Base-by-base conservation (phyloP, 2,329 filamentous ascomycete species). In the Phyllosticta citribraziliensis region DNA sequence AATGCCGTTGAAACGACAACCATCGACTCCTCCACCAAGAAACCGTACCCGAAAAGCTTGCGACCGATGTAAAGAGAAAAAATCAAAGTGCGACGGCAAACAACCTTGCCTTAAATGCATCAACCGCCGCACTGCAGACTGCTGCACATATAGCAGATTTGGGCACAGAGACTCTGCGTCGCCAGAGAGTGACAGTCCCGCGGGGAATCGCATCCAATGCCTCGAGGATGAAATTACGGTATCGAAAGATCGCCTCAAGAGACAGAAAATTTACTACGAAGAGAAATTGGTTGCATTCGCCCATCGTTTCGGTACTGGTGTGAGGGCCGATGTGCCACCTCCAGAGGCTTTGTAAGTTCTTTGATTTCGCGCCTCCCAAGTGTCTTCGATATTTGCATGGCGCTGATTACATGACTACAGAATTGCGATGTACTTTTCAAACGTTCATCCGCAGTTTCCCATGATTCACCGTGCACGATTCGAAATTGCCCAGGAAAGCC, bases 161-260 rank as follows among this genome's bases (percentile, higher is more conserved):
- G 96, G 57, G 87, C 89, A 52, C 92, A 97, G 74, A 84, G 87
- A 60, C 96, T 92, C 76, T 86, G 88, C 64, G 96, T 96, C 71
- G 91, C 96, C 71, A 91, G 96, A 77, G 88, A 93, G 68, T 84
- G 92, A 72, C 89, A 91, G 76, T 96, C 96, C 83, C 96, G 91
- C 73, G 92, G 92, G 8, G 6, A 6, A 6, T 30, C 27, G 88
- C 90, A 59, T 74, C 80, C 4, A 61, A 61, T 65, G 72, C 74
- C 19, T 17, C 27, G 25, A 40, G 3, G 50, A 47, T 47, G 57
- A 40, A 52, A 56, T 50, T 11, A 35, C 58, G 11, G 40, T 53
- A 12, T 5, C 9, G 4, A 53, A 56, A 33, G 19, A 55, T 14
- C 25, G 40, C 22, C 20, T 53, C 19, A n/a, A 27, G 52, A 19